Evolutionary conservation across 1,139 yeast species (phyloP).

Genomic region (Protomyces inundatus): DNA sequence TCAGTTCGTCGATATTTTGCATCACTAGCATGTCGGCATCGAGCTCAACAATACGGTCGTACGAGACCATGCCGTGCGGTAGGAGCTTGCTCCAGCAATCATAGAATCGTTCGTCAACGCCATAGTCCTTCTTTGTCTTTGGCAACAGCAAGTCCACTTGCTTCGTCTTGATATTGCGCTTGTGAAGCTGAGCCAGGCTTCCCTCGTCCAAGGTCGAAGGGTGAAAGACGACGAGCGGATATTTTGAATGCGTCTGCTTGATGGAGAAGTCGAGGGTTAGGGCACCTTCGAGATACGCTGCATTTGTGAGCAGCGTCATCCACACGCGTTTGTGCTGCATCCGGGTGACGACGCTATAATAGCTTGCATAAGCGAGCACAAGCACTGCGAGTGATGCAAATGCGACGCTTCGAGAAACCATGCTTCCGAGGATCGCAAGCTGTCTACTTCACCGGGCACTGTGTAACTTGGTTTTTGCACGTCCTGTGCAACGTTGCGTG

Average conservation of each 20-base stretch:
- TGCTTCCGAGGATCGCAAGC: background rate
- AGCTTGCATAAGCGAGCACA: background rate
- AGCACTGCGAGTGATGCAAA: background rate
- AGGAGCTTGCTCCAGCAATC: conserved; percentile 58
- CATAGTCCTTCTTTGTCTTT: conserved; percentile 43
- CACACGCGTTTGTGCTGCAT: conserved; percentile 40
- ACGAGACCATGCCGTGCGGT: conserved; percentile 48
- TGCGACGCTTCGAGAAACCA: background rate
- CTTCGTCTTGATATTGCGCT: conserved; percentile 43
- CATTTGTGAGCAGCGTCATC: conserved; percentile 53
- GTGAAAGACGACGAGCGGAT: conserved; percentile 50
- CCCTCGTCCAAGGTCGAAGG: conserved; percentile 44
- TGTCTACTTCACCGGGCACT: too few species aligned
- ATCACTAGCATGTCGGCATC: conserved; percentile 55
- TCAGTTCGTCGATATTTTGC: conserved; percentile 53
- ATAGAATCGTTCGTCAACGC: conserved; percentile 48
- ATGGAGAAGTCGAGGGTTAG: conserved; percentile 49
- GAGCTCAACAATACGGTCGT: conserved; percentile 49
- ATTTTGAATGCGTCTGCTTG: conserved; percentile 42
- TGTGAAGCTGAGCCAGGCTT: conserved; percentile 43
- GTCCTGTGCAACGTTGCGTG: too few species aligned
- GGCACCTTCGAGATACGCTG: conserved; percentile 48
- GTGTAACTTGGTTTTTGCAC: too few species aligned
- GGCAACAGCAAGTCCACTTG: conserved; percentile 46
- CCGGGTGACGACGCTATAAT: conserved; percentile 19